These are phyloP conservation scores for Phytopythium vexans DNA, from an alignment of 352 stramenopile species.

Conservation along the genomic window DNA sequence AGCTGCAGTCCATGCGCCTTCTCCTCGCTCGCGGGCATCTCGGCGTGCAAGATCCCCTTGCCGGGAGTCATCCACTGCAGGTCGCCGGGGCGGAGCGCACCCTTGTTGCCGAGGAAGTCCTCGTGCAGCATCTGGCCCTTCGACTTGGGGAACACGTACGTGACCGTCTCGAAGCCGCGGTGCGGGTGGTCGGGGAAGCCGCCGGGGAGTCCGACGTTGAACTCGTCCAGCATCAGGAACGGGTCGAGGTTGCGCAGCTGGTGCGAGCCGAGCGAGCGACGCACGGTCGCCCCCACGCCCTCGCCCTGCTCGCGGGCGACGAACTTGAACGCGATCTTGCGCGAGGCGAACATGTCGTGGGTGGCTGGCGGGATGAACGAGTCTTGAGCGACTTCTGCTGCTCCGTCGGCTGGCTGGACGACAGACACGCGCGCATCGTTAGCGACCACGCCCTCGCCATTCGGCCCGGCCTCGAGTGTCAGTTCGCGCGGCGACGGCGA, in stretches of 20 bases:
- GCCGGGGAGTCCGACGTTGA: constrained; percentile 49
- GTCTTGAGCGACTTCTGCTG: too few species aligned
- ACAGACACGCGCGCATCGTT: too few species aligned
- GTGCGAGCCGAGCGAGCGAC: constrained; percentile 46
- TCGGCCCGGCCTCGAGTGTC: too few species aligned
- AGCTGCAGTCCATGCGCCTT: constrained; percentile 43
- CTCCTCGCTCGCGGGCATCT: constrained; percentile 36
- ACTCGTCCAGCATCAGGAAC: constrained; percentile 64
- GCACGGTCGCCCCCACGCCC: constrained; percentile 50
- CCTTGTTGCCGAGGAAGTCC: constrained; percentile 73
- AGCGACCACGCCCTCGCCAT: too few species aligned
- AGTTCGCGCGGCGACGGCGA: too few species aligned
- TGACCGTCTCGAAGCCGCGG: constrained; percentile 91
- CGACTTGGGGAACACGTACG: constrained; percentile 75
- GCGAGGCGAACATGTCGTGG: constrained; percentile 13
- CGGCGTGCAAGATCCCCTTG: constrained; percentile 46
- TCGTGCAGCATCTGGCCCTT: constrained; percentile 85
- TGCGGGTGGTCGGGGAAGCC: constrained; percentile 91
- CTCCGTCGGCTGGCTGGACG: too few species aligned
- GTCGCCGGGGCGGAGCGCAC: constrained; percentile 39
- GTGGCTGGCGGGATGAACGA: too few species aligned
- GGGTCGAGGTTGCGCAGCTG: constrained; percentile 48
- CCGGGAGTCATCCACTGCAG: constrained; percentile 63
- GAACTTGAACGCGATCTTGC: constrained; percentile 50
- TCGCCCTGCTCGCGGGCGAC: constrained; percentile 49